phyloP scores from a whole-genome alignment of 768 basidiomycete species.

The Mycena galopus region DNA sequence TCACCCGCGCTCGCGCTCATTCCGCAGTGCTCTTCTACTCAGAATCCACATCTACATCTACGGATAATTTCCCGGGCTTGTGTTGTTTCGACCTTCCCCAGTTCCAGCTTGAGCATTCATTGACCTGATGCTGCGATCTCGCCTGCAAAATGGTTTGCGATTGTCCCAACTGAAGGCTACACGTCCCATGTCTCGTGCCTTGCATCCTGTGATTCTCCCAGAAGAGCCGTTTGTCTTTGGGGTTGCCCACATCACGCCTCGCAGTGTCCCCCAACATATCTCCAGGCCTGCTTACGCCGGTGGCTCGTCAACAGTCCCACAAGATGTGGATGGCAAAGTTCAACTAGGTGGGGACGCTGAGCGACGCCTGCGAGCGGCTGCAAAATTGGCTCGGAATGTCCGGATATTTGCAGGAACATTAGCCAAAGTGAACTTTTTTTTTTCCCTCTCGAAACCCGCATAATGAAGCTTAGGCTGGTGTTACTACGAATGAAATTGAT shows the following conservation, averaged over 20 bases:
- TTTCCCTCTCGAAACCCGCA: neutral
- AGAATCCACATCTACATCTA: too few relatives aligned
- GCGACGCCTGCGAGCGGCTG: conserved; percentile 63
- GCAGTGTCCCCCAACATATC: conserved; percentile 70
- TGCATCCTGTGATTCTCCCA: conserved; percentile 72
- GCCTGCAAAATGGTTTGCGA: neutral
- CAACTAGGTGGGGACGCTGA: conserved; percentile 68
- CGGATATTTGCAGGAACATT: conserved; percentile 67
- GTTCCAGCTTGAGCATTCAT: too few relatives aligned
- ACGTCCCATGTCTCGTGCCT: conserved; percentile 41
- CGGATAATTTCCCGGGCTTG: too few relatives aligned
- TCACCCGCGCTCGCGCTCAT: too few relatives aligned
- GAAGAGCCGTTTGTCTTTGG: conserved; percentile 75
- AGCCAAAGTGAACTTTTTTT: conserved; percentile 57
- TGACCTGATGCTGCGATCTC: neutral
- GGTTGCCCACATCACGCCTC: conserved; percentile 69
- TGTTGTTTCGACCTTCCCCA: too few relatives aligned
- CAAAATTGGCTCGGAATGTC: conserved; percentile 67
- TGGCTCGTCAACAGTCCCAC: conserved; percentile 13
- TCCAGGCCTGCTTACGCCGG: conserved; percentile 67
- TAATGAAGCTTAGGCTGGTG: conserved; percentile 61
- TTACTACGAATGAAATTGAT: conserved; percentile 85
- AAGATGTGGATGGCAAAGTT: conserved; percentile 53
- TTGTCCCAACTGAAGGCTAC: neutral
- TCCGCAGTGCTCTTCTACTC: too few relatives aligned